Percentiles rank a stretch among this genome's conserved stretches.
These are phyloP conservation scores for Crucibulum laeve DNA, from an alignment of 768 basidiomycete genomes.

Conservation along the genomic window DNA sequence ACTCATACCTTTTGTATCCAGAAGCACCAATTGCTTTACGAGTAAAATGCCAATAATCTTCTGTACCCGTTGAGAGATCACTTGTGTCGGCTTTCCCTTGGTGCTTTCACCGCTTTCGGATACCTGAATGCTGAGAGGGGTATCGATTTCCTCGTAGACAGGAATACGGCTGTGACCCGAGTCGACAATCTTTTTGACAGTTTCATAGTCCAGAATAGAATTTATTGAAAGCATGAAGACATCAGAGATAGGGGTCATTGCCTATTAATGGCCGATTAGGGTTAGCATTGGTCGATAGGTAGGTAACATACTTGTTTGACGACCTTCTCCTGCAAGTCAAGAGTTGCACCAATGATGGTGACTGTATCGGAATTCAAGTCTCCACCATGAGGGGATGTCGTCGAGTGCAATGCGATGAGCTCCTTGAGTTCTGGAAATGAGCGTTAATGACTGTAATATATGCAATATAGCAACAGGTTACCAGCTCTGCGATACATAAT, in stretches of 20 bases:
- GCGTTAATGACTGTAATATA: background rate
- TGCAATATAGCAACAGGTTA: constrained; percentile 15
- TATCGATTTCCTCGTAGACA: constrained; percentile 73
- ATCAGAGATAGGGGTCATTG: constrained; percentile 76
- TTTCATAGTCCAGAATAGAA: constrained; percentile 75
- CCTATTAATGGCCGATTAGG: constrained; percentile 28
- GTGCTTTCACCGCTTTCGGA: background rate
- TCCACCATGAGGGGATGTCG: constrained; percentile 68
- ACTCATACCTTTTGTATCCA: constrained; percentile 75
- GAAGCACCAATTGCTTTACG: constrained; percentile 84
- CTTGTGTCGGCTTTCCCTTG: background rate
- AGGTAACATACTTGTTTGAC: constrained; percentile 45
- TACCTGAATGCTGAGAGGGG: constrained; percentile 28
- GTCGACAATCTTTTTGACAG: constrained; percentile 67
- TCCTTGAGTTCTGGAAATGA: constrained; percentile 70
- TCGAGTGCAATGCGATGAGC: constrained; percentile 84
- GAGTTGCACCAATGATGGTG: constrained; percentile 83
- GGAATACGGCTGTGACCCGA: constrained; percentile 85
- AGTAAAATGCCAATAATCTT: constrained; percentile 84
- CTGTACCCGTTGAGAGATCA: constrained; percentile 53
- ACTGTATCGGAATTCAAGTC: constrained; percentile 86
- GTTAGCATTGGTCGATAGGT: background rate
- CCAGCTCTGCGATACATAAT: constrained; percentile 83
- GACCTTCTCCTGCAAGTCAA: constrained; percentile 86
- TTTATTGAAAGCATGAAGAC: constrained; percentile 91